These are phyloP conservation scores for Penicillium ucsense DNA, from an alignment of 495 filamentous ascomycete genomes.

Conservation along the genomic window DNA sequence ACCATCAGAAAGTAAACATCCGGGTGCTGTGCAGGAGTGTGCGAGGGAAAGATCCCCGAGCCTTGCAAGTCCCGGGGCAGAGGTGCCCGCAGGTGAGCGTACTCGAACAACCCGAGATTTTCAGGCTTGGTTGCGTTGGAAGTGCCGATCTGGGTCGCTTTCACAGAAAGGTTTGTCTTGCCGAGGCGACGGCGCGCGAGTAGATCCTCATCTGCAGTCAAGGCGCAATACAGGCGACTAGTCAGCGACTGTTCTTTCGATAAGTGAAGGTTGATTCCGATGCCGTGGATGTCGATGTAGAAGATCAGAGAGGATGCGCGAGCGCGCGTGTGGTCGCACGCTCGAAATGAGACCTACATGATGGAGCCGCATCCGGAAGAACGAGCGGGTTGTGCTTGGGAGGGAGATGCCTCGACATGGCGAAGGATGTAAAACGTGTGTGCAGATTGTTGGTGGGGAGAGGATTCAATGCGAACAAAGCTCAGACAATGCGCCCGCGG, in stretches of 20 bases:
- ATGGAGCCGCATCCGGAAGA: constrained; percentile 57
- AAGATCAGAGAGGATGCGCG: constrained; percentile 2
- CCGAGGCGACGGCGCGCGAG: constrained; percentile 79
- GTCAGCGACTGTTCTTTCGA: constrained; percentile 13
- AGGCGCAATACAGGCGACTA: constrained; percentile 7
- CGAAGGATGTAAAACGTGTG: constrained; percentile 6
- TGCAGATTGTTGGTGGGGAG: not conserved
- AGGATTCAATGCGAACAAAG: constrained; percentile 14
- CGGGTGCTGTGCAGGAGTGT: constrained; percentile 45
- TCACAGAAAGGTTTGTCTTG: constrained; percentile 82
- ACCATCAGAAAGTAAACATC: constrained; percentile 96
- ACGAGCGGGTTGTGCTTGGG: constrained; percentile 68
- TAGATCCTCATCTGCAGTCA: constrained; percentile 61
- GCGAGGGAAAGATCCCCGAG: constrained; percentile 82
- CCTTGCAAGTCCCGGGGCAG: constrained; percentile 75
- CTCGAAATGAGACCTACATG: constrained; percentile 36
- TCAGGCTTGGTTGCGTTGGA: constrained; percentile 58
- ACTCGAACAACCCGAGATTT: constrained; percentile 79
- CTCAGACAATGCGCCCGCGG: constrained; percentile 21
- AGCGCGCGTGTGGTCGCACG: constrained; percentile 15
- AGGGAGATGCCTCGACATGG: constrained; percentile 62
- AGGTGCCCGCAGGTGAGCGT: constrained; percentile 87
- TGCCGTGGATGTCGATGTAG: too few relatives aligned
- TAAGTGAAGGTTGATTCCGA: too few relatives aligned
- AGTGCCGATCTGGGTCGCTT: constrained; percentile 53